Base-by-base conservation (phyloP, 2,329 filamentous ascomycete genomes). In the Annulohypoxylon truncatum region DNA sequence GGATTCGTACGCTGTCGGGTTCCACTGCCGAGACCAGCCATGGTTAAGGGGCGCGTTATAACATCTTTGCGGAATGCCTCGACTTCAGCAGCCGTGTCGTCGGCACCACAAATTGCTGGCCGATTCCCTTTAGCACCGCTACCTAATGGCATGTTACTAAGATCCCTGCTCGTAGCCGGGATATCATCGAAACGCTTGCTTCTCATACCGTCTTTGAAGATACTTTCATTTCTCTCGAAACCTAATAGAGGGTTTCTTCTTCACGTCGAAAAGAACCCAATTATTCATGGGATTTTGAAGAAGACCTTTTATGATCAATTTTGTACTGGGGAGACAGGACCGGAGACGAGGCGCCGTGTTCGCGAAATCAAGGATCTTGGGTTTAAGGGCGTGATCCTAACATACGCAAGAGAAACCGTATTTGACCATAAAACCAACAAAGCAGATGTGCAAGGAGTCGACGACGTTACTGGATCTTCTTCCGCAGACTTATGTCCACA, bases 221-320 rank as follows among this genome's bases (percentile, higher is more conserved):
- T 50, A 31, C 20, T 52, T 2, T 38, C 48, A 20, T 35, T 38
- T 18, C 22, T 52, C 15, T 10, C 50, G 1, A 52, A 15, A 52
- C 20, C 50, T 28, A 18, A 35, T 24, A 52, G 31, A 26, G 4
- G 7, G 26, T 38, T 9, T 8, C 20, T 38, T 20, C 33, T 52
- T 15, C 20, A 52, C 31, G 50, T 52, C 18, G 31, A 52, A 8
- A 29, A 29, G 12, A 52, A 52, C 31, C 31, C 50, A 1, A 10
- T 38, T 26, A 29, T 38, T 6, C 20, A 52, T n/a, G 18, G 33
- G 31, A 40, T 38, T 26, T 38, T 52, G 33, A 52, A 52, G 18
- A 40, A 38, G 28, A 52, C 50, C 4, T 52, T 52, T 26, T 38
- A 52, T n/a, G 31, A 29, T 24, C 31, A 52, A 26, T 40, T 51